Percentiles rank a stretch among this genome's conserved stretches.
Evolutionary conservation across 768 basidiomycete species (phyloP).

Genomic region (Phylloporus rhodoxanthus): DNA sequence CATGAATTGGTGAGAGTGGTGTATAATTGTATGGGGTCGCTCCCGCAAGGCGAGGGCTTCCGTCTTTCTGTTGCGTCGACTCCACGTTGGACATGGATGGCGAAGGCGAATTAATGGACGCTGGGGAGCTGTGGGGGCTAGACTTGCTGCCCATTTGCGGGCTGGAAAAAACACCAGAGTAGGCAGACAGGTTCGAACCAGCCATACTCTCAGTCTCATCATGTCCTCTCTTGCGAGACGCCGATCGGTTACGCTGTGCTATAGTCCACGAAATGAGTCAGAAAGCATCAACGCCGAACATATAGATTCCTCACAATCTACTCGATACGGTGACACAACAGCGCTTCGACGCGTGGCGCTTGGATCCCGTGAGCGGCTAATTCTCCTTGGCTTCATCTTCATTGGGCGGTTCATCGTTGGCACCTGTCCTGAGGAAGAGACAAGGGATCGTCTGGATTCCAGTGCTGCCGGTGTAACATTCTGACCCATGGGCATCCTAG

Average conservation of each 20-base stretch:
- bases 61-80: conserved; percentile 41
- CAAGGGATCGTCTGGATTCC: conserved; percentile 54
- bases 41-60: conserved; percentile 48
- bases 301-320: conserved; percentile 46
- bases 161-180: conserved; percentile 53
- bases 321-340: conserved; percentile 59
- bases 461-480: conserved; percentile 31
- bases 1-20: conserved; percentile 49
- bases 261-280: conserved; percentile 17
- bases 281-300: conserved; percentile 4
- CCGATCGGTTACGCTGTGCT: conserved; percentile 67
- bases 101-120: conserved; percentile 66
- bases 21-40: conserved; percentile 40
- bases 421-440: conserved; percentile 35
- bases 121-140: conserved; percentile 72
- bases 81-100: conserved; percentile 53
- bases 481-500: conserved; percentile 23
- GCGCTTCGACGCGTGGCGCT: conserved; percentile 48
- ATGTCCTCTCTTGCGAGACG: conserved; percentile 66
- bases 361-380: conserved; percentile 57
- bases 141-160: conserved; percentile 42
- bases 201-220: conserved; percentile 58
- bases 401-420: conserved; percentile 43
- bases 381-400: conserved; percentile 47
- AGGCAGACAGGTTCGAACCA: conserved; percentile 34